These are phyloP conservation scores for Hypoxylon sp. DNA, from an alignment of 2,329 filamentous ascomycete genomes.

Conservation along the genomic window DNA sequence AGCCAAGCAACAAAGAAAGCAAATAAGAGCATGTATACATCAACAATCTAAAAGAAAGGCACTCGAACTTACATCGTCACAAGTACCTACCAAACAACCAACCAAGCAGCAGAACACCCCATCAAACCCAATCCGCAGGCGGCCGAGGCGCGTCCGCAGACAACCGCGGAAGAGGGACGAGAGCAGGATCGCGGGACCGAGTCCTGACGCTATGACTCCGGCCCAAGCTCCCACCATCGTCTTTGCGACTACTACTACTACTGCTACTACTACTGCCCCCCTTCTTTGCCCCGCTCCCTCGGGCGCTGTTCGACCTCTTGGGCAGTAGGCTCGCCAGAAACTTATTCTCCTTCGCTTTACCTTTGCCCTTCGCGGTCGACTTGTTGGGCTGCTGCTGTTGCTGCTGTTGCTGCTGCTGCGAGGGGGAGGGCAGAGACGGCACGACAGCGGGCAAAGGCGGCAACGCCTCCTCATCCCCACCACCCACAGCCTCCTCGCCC, in stretches of 20 bases:
- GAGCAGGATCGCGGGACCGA: neutral
- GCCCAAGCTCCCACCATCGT: neutral
- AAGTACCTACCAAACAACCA: neutral
- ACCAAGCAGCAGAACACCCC: neutral
- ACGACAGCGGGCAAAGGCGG: neutral
- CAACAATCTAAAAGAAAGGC: neutral
- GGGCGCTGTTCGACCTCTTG: neutral
- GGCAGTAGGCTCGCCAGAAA: neutral
- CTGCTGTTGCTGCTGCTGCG: too few species aligned
- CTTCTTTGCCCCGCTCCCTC: neutral
- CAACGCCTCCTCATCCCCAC: neutral
- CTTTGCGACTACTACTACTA: neutral
- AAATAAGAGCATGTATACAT: neutral
- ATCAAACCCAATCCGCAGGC: neutral
- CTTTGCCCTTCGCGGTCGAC: neutral
- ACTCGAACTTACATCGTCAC: neutral
- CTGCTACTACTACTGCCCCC: neutral
- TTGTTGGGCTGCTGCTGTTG: neutral
- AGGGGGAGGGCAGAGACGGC: neutral
- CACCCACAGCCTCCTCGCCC: too few species aligned
- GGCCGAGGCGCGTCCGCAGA: neutral
- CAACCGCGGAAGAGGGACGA: neutral
- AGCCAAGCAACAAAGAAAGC: neutral
- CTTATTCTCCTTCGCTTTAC: neutral
- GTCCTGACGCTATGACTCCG: neutral